Evolutionary conservation across 352 stramenopile genomes (phyloP).

Genomic region (Blastocystis hominis): DNA sequence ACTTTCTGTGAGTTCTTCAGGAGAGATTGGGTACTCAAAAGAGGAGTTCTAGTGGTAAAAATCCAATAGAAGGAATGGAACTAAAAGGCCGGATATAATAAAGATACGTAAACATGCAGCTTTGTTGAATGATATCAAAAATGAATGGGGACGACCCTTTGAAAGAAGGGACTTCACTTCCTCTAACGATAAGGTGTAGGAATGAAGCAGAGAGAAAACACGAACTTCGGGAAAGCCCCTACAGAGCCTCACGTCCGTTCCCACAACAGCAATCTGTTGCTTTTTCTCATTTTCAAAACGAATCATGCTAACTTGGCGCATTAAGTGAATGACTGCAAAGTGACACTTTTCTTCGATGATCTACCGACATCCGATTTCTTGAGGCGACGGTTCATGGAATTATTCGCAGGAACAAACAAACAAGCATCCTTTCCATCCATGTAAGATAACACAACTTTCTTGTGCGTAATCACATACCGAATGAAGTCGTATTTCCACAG

Average conservation of each 20-base stretch:
- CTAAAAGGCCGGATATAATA: neutral
- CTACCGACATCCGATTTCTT: neutral
- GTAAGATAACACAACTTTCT: neutral
- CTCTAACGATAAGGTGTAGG: neutral
- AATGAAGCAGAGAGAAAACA: neutral
- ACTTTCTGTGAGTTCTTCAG: neutral
- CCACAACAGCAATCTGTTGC: neutral
- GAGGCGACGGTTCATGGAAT: neutral
- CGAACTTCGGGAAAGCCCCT: neutral
- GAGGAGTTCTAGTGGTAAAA: neutral
- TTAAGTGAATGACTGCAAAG: slow-evolving; percentile 18
- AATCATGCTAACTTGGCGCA: slow-evolving; percentile 1
- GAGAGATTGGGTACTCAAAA: neutral
- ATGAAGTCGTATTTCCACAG: slow-evolving; percentile 20
- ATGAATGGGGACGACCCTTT: neutral
- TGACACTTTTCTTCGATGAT: neutral
- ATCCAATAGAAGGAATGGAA: neutral
- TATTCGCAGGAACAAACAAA: slow-evolving; percentile 22
- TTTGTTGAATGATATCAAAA: neutral
- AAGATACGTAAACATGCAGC: neutral
- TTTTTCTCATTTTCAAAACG: neutral
- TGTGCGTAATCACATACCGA: neutral
- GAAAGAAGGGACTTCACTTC: neutral
- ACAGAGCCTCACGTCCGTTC: neutral
- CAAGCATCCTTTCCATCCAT: neutral